Conservation (phyloP, 257 asterid species). For the Nicotiana noctiflora region DNA sequence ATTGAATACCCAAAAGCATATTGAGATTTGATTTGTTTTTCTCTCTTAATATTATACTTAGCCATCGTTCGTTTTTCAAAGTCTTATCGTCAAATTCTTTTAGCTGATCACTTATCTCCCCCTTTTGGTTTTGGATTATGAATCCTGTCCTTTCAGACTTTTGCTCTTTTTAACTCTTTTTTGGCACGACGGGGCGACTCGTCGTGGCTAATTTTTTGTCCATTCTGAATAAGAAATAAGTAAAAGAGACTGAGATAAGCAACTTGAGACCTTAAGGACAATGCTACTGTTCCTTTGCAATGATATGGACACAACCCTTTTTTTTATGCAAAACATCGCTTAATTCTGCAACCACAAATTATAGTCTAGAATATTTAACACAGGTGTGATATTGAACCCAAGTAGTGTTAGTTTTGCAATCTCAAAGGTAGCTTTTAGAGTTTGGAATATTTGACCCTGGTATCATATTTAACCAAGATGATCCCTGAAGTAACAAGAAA, state of each 20-base stretch:
- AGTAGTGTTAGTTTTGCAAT: background rate
- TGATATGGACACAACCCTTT: background rate
- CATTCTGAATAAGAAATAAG: too few relatives aligned
- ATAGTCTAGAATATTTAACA: background rate
- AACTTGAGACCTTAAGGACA: background rate
- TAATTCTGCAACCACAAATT: too few relatives aligned
- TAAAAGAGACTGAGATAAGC: background rate
- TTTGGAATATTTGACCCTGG: background rate
- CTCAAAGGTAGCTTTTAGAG: background rate
- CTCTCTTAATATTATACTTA: too few relatives aligned
- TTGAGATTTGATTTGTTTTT: background rate
- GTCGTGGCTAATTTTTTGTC: too few relatives aligned
- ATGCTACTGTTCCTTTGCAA: background rate
- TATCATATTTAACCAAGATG: background rate
- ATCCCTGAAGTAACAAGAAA: background rate
- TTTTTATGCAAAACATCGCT: background rate
- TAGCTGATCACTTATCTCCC: background rate
- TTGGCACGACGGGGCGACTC: too few relatives aligned
- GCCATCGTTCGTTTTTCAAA: background rate
- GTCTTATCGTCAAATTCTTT: background rate
- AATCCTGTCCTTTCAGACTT: background rate
- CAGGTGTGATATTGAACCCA: background rate
- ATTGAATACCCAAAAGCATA: background rate
- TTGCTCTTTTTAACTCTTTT: background rate
- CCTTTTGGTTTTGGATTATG: background rate